Conservation (phyloP, 73 alveolate species). For the Paramecium octaurelia region DNA sequence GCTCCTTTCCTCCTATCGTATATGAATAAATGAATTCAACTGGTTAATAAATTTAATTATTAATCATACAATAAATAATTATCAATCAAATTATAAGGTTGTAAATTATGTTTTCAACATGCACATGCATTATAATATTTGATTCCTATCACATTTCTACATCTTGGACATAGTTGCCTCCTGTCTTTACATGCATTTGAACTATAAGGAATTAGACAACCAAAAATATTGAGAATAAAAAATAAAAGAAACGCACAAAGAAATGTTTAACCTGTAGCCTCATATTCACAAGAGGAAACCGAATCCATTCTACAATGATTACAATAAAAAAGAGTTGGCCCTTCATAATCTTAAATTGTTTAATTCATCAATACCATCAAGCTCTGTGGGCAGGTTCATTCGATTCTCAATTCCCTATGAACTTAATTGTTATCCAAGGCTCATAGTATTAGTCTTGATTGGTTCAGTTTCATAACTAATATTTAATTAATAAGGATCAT, state of each 20-base stretch:
- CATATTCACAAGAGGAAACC: background rate
- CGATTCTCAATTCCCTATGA: background rate
- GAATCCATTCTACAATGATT: background rate
- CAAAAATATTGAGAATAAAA: background rate
- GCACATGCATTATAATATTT: background rate
- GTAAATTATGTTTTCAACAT: background rate
- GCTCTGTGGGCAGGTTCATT: background rate
- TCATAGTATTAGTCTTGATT: background rate
- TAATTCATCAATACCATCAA: background rate
- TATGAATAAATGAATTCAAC: slow-evolving; percentile 9
- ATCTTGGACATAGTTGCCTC: background rate
- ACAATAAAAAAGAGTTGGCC: slow-evolving; percentile 43
- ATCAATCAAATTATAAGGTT: background rate
- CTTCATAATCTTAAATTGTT: slow-evolving; percentile 3
- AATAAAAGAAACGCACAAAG: background rate
- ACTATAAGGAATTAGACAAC: background rate
- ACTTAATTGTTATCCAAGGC: background rate
- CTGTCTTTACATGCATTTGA: background rate
- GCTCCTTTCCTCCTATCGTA: slow-evolving; percentile 19
- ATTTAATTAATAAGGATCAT: background rate
- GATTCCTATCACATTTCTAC: background rate
- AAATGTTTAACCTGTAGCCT: background rate
- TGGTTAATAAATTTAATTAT: slow-evolving; percentile 44
- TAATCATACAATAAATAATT: background rate
- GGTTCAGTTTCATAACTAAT: background rate